Evolutionary conservation across 768 basidiomycete genomes (phyloP).

Genomic region (Lentinula sp.): DNA sequence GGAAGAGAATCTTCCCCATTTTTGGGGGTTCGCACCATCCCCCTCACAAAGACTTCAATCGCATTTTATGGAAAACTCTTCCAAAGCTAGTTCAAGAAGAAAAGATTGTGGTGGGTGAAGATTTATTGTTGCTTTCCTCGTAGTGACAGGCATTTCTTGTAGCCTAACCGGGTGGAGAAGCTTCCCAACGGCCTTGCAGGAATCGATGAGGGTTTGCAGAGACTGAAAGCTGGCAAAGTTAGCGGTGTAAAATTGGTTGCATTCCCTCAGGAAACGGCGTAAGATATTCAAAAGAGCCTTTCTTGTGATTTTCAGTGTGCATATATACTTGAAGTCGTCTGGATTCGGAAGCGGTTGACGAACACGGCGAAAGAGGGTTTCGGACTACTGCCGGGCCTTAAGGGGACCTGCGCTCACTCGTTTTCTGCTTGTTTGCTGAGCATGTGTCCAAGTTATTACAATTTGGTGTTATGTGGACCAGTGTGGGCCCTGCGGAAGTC

Average conservation of each 20-base stretch:
- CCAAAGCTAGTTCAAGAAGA: not conserved
- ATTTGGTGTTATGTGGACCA: too few relatives aligned
- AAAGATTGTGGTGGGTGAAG: not conserved
- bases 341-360: too few relatives aligned
- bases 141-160: too few relatives aligned
- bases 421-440: too few relatives aligned
- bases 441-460: too few relatives aligned
- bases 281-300: not conserved
- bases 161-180: constrained; percentile 5
- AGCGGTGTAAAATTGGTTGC: constrained; percentile 5
- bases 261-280: not conserved
- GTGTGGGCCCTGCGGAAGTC: too few relatives aligned
- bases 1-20: not conserved
- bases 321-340: too few relatives aligned
- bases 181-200: constrained; percentile 1
- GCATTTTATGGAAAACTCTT: not conserved
- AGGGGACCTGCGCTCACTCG: too few relatives aligned
- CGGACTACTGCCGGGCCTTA: too few relatives aligned
- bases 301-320: not conserved
- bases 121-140: too few relatives aligned
- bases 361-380: too few relatives aligned
- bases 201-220: constrained; percentile 2
- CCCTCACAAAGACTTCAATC: not conserved
- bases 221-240: not conserved
- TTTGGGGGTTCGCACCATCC: not conserved